phyloP scores from a whole-genome alignment of 2,329 filamentous ascomycete species.

The Plenodomus biglobosus region DNA sequence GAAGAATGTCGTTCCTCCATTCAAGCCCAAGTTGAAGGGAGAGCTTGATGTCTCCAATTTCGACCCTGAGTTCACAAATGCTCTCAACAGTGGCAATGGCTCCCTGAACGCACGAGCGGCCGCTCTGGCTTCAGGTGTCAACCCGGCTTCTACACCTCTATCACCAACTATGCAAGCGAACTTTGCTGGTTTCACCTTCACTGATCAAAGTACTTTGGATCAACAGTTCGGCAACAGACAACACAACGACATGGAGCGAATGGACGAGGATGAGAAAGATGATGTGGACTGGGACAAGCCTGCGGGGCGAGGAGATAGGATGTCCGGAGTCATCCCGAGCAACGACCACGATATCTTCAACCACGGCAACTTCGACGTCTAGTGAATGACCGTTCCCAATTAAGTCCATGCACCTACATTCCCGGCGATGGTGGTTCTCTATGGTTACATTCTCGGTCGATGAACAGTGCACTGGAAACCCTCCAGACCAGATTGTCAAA shows the following conservation, averaged over 20 bases:
- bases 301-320: constrained; percentile 50
- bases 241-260: constrained; percentile 48
- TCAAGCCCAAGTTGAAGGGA: constrained; percentile 95
- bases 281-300: constrained; percentile 48
- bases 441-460: not conserved
- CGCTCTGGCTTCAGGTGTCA: constrained; percentile 75
- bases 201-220: constrained; percentile 95
- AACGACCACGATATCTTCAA: constrained; percentile 54
- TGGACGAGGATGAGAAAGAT: constrained; percentile 48
- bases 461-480: not conserved
- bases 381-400: constrained; percentile 11
- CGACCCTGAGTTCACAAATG: constrained; percentile 97
- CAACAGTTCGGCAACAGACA: constrained; percentile 64
- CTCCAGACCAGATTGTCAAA: constrained; percentile 8
- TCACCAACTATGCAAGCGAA: constrained; percentile 97
- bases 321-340: constrained; percentile 54
- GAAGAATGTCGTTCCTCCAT: constrained; percentile 92
- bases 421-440: not conserved
- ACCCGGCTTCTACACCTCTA: constrained; percentile 85
- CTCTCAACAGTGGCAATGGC: constrained; percentile 72
- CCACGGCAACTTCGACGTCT: constrained; percentile 44
- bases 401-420: not conserved
- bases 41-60: constrained; percentile 98
- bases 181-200: constrained; percentile 97
- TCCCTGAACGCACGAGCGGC: constrained; percentile 91